Percentiles rank a stretch among this genome's conserved stretches.
phyloP scores from a whole-genome alignment of 352 stramenopile species.

The Pythium rishiriense region DNA sequence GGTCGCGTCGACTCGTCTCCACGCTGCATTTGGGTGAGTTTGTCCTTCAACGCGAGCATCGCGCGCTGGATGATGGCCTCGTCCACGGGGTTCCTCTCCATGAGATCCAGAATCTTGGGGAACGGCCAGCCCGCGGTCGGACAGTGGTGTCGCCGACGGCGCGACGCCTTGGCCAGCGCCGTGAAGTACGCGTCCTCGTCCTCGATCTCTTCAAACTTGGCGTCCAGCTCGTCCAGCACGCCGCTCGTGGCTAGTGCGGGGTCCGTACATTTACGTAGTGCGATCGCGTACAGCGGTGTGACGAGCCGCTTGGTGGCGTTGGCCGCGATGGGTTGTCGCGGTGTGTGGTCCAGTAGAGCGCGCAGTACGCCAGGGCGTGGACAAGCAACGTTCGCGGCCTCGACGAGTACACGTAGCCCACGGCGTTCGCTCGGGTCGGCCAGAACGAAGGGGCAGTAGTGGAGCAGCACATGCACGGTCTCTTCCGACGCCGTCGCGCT shows the following conservation, averaged over 20 bases:
- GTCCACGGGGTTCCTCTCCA: slow-evolving; percentile 63
- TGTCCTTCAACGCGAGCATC: slow-evolving; percentile 62
- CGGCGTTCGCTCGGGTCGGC: slow-evolving; percentile 35
- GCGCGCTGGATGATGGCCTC: slow-evolving; percentile 58
- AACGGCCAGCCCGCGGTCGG: slow-evolving; percentile 51
- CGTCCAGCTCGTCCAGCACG: slow-evolving; percentile 32
- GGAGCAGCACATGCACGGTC: slow-evolving; percentile 33
- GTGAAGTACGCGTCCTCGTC: slow-evolving; percentile 58
- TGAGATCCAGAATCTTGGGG: slow-evolving; percentile 45
- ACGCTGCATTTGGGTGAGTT: slow-evolving; percentile 34
- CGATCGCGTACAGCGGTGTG: slow-evolving; percentile 56
- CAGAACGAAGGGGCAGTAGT: slow-evolving; percentile 35
- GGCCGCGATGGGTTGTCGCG: slow-evolving; percentile 23
- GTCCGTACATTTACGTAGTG: slow-evolving; percentile 31
- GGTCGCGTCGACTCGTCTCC: slow-evolving; percentile 9
- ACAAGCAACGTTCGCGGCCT: slow-evolving; percentile 35
- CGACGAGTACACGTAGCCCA: slow-evolving; percentile 43
- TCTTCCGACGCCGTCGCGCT: slow-evolving; percentile 24
- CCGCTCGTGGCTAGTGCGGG: slow-evolving; percentile 24
- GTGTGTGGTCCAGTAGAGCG: slow-evolving; percentile 39
- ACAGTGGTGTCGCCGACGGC: slow-evolving; percentile 53
- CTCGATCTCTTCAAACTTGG: slow-evolving; percentile 54
- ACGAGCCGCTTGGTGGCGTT: slow-evolving; percentile 21
- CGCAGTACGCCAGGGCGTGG: slow-evolving; percentile 39
- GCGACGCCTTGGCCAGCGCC: slow-evolving; percentile 55